phyloP scores from a whole-genome alignment of 164 flowering plant species.

The Buxus sempervirens region DNA sequence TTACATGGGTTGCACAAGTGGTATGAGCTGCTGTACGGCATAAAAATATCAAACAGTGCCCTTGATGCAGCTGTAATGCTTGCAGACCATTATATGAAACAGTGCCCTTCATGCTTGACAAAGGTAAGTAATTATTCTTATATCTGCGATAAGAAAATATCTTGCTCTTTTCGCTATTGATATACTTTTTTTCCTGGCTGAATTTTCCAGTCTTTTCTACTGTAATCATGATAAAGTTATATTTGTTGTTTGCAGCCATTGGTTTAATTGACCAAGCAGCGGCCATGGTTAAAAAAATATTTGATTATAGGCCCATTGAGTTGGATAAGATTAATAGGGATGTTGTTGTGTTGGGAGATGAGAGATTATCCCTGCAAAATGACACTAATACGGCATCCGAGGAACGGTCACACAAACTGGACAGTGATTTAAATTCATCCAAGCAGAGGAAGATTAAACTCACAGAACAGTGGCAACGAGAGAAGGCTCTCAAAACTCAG shows the following conservation, averaged over 20 bases:
- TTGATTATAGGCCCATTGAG: slow-evolving; percentile 91
- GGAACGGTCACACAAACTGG: slow-evolving; percentile 76
- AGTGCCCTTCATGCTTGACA: slow-evolving; percentile 91
- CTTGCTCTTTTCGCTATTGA: too few relatives aligned
- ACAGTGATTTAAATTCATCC: slow-evolving; percentile 56
- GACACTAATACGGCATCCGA: slow-evolving; percentile 84
- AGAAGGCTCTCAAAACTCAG: slow-evolving; percentile 67
- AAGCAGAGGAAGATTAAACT: slow-evolving; percentile 80
- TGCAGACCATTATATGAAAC: slow-evolving; percentile 83
- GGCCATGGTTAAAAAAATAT: slow-evolving; percentile 96
- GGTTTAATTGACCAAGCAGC: slow-evolving; percentile 99
- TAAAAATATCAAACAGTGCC: slow-evolving; percentile 90
- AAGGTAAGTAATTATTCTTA: slow-evolving; percentile 46
- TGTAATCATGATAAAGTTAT: not conserved
- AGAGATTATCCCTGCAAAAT: slow-evolving; percentile 78
- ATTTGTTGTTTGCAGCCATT: slow-evolving; percentile 54
- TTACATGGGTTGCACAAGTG: slow-evolving; percentile 91
- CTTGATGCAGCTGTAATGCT: slow-evolving; percentile 90
- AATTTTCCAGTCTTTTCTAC: not conserved
- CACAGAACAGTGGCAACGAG: slow-evolving; percentile 74
- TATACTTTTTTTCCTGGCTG: not conserved
- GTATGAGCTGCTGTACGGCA: slow-evolving; percentile 95
- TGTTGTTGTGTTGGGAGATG: slow-evolving; percentile 80
- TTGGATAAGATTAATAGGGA: slow-evolving; percentile 91
- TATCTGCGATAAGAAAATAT: not conserved